Evolutionary conservation across 1,284 basidiomycete genomes (phyloP).

Genomic region (Cryptococcus sp.): DNA sequence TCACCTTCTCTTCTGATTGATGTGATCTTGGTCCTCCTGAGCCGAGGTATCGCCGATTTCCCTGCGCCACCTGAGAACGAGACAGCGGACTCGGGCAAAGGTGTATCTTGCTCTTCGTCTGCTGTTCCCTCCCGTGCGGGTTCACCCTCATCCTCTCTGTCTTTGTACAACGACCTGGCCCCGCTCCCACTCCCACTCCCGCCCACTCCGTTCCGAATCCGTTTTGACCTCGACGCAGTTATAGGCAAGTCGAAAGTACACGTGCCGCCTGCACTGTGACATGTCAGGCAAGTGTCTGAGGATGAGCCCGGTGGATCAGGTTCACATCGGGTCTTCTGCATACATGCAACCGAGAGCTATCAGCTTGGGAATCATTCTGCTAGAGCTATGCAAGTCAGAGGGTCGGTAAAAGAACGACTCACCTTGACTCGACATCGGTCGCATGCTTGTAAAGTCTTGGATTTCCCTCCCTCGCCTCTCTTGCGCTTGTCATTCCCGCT

Average conservation of each 20-base stretch:
- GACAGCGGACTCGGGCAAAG: background rate
- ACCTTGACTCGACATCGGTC: background rate
- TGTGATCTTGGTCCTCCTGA: too few relatives aligned
- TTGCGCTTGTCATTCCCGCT: too few relatives aligned
- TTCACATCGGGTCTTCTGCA: slow-evolving; percentile 13
- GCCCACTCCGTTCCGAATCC: slow-evolving; percentile 23
- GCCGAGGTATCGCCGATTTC: too few relatives aligned
- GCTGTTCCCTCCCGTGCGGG: background rate
- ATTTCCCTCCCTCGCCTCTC: background rate
- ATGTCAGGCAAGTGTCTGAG: slow-evolving; percentile 21
- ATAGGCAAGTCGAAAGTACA: slow-evolving; percentile 35
- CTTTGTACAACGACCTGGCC: background rate
- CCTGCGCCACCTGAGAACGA: background rate
- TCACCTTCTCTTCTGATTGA: slow-evolving; percentile 28
- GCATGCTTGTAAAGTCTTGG: background rate
- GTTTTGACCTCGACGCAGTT: slow-evolving; percentile 31
- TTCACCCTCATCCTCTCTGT: background rate
- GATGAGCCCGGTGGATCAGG: slow-evolving; percentile 6
- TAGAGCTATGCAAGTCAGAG: background rate
- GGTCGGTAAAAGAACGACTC: background rate
- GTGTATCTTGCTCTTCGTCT: background rate
- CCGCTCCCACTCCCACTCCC: background rate
- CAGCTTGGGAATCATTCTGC: background rate
- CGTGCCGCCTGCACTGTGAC: slow-evolving; percentile 12
- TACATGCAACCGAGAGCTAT: background rate